Percentiles rank a stretch among this genome's conserved stretches.
Conservation (phyloP, 73 alveolate genomes). For the Tetrahymena elliotti region DNA sequence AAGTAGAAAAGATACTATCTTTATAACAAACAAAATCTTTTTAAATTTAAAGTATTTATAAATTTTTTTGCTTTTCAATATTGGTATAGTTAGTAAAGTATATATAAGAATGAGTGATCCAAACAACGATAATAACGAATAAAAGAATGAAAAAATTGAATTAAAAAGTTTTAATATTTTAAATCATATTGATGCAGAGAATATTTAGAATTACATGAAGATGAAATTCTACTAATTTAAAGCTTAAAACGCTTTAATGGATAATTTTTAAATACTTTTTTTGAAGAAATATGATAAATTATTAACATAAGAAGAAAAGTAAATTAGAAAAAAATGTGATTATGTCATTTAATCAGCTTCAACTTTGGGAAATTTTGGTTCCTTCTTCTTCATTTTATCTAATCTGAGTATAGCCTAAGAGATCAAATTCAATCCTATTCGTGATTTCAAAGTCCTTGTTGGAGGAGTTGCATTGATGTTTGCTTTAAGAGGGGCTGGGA, state of each 20-base stretch:
- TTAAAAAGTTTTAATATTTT: too few species aligned
- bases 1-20: neutral
- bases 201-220: neutral
- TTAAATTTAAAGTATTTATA: neutral
- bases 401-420: neutral
- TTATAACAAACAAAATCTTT: neutral
- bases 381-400: neutral
- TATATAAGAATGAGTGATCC: neutral
- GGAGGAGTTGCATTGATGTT: neutral
- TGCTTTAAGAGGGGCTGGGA: neutral
- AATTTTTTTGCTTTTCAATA: neutral
- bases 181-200: neutral
- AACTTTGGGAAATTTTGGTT: neutral
- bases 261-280: neutral
- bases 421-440: neutral
- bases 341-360: neutral
- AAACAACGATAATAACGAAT: neutral
- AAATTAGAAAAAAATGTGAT: neutral
- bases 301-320: neutral
- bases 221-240: neutral
- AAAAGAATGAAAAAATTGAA: neutral
- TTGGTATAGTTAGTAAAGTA: neutral
- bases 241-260: neutral
- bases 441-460: neutral
- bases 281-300: neutral